Percentiles rank a stretch among this genome's conserved stretches.
Evolutionary conservation across 2,329 filamentous ascomycete species (phyloP).

Genomic region (Aspergillus chevalieri): DNA sequence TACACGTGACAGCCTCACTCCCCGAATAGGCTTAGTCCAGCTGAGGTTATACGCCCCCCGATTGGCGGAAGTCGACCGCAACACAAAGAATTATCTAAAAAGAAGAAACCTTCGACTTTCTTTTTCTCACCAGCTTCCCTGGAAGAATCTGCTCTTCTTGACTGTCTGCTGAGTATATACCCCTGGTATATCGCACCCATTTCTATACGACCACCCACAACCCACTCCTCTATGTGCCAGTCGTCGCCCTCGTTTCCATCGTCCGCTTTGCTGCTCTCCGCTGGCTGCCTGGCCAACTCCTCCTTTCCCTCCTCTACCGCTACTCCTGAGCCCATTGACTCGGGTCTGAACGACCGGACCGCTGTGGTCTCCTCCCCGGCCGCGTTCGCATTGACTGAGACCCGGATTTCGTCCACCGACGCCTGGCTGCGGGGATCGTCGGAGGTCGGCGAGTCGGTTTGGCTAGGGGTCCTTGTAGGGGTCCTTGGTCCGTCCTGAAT

Average conservation of each 20-base stretch:
- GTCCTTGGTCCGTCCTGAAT: slow-evolving; percentile 47
- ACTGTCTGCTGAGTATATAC: background rate
- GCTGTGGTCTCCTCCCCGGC: slow-evolving; percentile 10
- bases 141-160: background rate
- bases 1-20: slow-evolving; percentile 12
- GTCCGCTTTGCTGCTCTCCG: slow-evolving; percentile 19
- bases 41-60: slow-evolving; percentile 3
- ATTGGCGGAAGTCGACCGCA: slow-evolving; percentile 10
- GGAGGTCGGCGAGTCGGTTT: slow-evolving; percentile 31
- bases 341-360: slow-evolving; percentile 2
- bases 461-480: slow-evolving; percentile 44
- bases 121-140: slow-evolving; percentile 3
- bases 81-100: background rate
- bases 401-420: slow-evolving; percentile 5
- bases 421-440: slow-evolving; percentile 17
- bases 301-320: slow-evolving; percentile 8
- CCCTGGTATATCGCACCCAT: background rate
- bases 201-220: background rate
- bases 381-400: slow-evolving; percentile 9
- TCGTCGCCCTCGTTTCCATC: slow-evolving; percentile 24
- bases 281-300: slow-evolving; percentile 23
- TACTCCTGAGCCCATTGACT: background rate
- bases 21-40: slow-evolving; percentile 4
- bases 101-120: background rate
- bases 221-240: slow-evolving; percentile 31